Percentiles rank a stretch among this genome's conserved stretches.
Evolutionary conservation across 305 asterid genomes (phyloP).

Genomic region (Stenogyne calaminthoides): DNA sequence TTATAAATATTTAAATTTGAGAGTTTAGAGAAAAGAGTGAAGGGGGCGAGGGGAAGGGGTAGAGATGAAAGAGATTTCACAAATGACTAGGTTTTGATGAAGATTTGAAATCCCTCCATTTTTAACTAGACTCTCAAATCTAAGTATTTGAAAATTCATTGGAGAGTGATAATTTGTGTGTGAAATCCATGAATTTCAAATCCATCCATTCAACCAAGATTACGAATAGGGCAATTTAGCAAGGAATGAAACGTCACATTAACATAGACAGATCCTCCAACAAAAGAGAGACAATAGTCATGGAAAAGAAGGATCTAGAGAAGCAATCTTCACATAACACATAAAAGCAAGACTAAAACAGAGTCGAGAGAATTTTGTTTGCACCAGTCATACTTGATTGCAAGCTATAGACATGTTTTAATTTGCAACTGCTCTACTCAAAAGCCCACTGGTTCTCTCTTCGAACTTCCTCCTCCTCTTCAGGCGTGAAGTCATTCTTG

Average conservation of each 20-base stretch:
- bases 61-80: no score
- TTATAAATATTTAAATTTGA: no score
- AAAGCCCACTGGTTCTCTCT: constrained; percentile 57
- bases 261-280: constrained; percentile 11
- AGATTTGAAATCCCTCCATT: no score
- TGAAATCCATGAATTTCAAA: no score
- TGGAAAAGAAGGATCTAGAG: not conserved
- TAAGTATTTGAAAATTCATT: no score
- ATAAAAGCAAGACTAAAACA: constrained; percentile 17
- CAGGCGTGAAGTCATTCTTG: constrained; percentile 51
- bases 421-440: constrained; percentile 37
- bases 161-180: no score
- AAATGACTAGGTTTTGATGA: no score
- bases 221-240: not conserved
- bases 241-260: not conserved
- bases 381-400: constrained; percentile 1
- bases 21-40: no score
- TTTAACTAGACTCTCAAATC: no score
- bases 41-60: no score
- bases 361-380: not conserved
- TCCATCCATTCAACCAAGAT: no score
- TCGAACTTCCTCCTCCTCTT: constrained; percentile 52
- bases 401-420: constrained; percentile 11
- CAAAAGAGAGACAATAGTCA: not conserved
- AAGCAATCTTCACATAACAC: constrained; percentile 23